Base-by-base conservation (phyloP, 306 rosid species). In the Abrus precatorius region DNA sequence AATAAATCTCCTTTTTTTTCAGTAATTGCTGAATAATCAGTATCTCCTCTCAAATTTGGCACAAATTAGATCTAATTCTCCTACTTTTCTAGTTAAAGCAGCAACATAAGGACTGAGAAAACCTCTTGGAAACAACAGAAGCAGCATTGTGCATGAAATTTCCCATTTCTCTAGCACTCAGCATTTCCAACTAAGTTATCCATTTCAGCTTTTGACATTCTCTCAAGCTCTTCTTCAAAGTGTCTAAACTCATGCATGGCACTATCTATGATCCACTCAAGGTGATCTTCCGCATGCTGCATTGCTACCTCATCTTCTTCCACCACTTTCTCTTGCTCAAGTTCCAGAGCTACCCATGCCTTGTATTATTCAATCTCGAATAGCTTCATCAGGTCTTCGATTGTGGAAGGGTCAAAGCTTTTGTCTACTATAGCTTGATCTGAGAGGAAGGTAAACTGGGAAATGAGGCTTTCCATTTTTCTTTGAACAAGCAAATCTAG, bases 321-420 rank as follows among this genome's bases (percentile, higher is more conserved):
- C 34, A 52, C 44, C 38, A 93, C 97, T 40, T 53, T 73, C 5
- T 89, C 88, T 40, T 78, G 85, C 41, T 91, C 89, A 1, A 91
- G 92, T 38, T 91, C 98, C 69, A 83, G 50, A 59, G 97, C 96
- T 0, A 91, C 99, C 99, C 98, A 93, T 49, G 98, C 89, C 1
- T 84, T 95, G 94, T 93, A 95, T 1, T 96, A 90, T 30, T 93
- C 98, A 43, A 95, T 85, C 91, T 95, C 99, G 33, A 95, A 95
- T 2, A 95, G 94, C 69, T 81, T 93, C 92, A 89, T 85, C 0
- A 90, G 88, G 78, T 90, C 96, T 79, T 95, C 94, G 8, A 90
- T 85, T 33, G 89, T 76, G 48, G 95, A 87, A 1, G 97, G 97
- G 59, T 93, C 96, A 78, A 91, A 95, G 89, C 3, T 82, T 66